Conservation (phyloP, 2,329 filamentous ascomycete species). For the Alternaria sp. region DNA sequence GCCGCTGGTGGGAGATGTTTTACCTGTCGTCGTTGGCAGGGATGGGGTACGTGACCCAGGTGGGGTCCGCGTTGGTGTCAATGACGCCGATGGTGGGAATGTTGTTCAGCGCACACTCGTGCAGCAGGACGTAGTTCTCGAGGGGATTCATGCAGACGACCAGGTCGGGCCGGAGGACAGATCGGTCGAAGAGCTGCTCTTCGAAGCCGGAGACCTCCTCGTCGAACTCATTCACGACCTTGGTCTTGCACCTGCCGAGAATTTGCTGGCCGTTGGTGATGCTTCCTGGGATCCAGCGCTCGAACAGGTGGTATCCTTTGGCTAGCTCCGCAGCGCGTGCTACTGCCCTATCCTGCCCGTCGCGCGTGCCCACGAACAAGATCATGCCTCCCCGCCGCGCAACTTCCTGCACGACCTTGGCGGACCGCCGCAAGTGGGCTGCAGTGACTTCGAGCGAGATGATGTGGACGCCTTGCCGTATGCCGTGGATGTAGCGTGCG, state of each 20-base stretch:
- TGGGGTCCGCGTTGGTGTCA: conserved; percentile 90
- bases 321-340: conserved; percentile 81
- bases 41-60: conserved; percentile 95
- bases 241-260: conserved; percentile 70
- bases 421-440: conserved; percentile 86
- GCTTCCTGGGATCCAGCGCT: conserved; percentile 87
- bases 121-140: conserved; percentile 88
- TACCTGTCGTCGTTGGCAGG: conserved; percentile 96
- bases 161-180: conserved; percentile 81
- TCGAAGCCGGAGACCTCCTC: conserved; percentile 68
- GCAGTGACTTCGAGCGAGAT: conserved; percentile 90
- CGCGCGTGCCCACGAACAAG: conserved; percentile 86
- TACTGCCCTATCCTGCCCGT: conserved; percentile 80
- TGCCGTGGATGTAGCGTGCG: conserved; percentile 90
- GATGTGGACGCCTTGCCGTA: conserved; percentile 87
- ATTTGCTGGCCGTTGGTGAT: conserved; percentile 95
- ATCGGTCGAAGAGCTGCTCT: conserved; percentile 65
- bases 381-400: conserved; percentile 82
- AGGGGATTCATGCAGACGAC: conserved; percentile 91
- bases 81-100: conserved; percentile 95
- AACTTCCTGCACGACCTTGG: conserved; percentile 89
- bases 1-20: conserved; percentile 27
- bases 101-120: conserved; percentile 86
- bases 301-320: conserved; percentile 84
- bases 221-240: conserved; percentile 81